Conservation (phyloP, 108 stramenopile species). For the Fistulifera pelliculosa region DNA sequence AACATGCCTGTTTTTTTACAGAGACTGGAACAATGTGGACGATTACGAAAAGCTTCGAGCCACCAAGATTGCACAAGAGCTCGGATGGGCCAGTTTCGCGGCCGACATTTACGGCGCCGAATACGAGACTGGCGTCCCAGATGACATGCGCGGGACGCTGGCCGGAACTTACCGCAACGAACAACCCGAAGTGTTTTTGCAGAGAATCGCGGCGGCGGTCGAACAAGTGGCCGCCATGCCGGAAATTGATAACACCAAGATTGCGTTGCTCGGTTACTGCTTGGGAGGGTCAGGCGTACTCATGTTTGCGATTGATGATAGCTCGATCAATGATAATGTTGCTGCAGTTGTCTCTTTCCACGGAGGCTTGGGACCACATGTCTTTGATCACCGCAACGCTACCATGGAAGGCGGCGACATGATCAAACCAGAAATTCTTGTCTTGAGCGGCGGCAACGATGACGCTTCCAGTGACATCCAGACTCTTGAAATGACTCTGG, state of each 20-base stretch:
- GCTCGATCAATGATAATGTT: conserved; percentile 8
- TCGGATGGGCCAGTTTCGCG: conserved; percentile 30
- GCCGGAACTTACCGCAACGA: conserved; percentile 15
- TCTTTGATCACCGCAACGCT: neutral
- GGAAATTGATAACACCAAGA: conserved; percentile 20
- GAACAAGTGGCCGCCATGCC: conserved; percentile 16
- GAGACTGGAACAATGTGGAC: conserved; percentile 7
- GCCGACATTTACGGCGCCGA: conserved; percentile 42
- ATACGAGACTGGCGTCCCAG: conserved; percentile 1
- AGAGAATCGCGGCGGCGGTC: conserved; percentile 31
- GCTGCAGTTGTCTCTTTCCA: conserved; percentile 28
- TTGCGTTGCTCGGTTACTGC: conserved; percentile 31
- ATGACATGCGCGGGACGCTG: conserved; percentile 2
- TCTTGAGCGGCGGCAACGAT: conserved; percentile 30
- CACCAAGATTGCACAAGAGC: conserved; percentile 26
- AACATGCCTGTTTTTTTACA: neutral
- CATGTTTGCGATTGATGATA: conserved; percentile 15
- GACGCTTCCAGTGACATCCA: conserved; percentile 19
- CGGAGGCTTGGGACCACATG: conserved; percentile 16
- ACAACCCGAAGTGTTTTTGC: conserved; percentile 24
- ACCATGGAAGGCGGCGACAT: conserved; percentile 11
- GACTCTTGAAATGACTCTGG: conserved; percentile 18
- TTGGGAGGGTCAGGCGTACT: conserved; percentile 36
- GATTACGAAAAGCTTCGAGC: conserved; percentile 40
- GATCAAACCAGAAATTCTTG: conserved; percentile 12